phyloP scores from a whole-genome alignment of 768 basidiomycete genomes.

The Leccinum longicurvipes region DNA sequence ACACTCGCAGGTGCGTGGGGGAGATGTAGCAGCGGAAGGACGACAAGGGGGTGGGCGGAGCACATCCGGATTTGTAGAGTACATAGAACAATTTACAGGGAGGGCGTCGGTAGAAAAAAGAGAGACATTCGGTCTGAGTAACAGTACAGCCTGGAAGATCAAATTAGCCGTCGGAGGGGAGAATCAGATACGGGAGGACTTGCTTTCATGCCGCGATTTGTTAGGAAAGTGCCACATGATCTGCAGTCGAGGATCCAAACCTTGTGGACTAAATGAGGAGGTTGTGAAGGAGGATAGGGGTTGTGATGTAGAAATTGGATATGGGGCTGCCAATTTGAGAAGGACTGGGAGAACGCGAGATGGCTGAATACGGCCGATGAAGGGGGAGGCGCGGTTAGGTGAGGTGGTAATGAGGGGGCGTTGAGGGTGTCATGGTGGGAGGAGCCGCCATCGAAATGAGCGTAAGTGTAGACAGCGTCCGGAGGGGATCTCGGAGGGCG shows the following conservation, averaged over 20 bases:
- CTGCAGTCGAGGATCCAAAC: constrained; percentile 82
- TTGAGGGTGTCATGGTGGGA: constrained; percentile 18
- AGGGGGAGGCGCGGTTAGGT: constrained; percentile 8
- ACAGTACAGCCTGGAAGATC: constrained; percentile 65
- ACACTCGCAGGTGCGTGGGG: constrained; percentile 73
- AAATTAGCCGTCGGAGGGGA: constrained; percentile 4
- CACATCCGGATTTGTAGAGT: constrained; percentile 45
- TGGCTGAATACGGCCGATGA: constrained; percentile 29
- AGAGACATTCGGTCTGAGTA: constrained; percentile 75
- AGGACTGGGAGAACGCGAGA: constrained; percentile 15
- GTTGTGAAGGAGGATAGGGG: constrained; percentile 43
- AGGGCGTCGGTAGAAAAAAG: constrained; percentile 82
- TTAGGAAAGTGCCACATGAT: constrained; percentile 68
- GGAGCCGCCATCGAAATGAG: constrained; percentile 23
- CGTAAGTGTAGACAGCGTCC: constrained; percentile 17
- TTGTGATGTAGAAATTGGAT: constrained; percentile 36
- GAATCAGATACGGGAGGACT: constrained; percentile 15
- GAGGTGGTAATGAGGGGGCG: constrained; percentile 10
- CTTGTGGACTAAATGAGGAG: constrained; percentile 51
- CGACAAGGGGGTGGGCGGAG: constrained; percentile 39
- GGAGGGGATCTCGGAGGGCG: constrained; percentile 18
- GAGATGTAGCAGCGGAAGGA: constrained; percentile 31
- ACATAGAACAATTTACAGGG: constrained; percentile 73
- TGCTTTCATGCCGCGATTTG: constrained; percentile 86
- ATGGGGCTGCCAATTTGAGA: constrained; percentile 32